Base-by-base conservation (phyloP, 192 early-diverging fungal species). In the Funneliformis geosporum region DNA sequence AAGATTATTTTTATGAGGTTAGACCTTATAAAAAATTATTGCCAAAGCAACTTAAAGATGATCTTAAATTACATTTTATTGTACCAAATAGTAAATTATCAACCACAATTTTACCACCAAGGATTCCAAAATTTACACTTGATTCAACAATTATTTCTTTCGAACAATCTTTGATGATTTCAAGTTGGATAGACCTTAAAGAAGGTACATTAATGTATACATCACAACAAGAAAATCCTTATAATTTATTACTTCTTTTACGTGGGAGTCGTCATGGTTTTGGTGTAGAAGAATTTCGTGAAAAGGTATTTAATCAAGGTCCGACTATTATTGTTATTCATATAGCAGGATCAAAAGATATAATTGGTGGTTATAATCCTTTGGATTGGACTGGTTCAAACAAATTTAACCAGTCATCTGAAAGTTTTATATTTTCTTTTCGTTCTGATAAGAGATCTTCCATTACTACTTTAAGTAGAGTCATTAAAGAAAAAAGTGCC, bases 121-220 rank as follows among this genome's bases (percentile, higher is more conserved):
- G 73, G 44, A 76, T 27, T 64, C 60, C 75, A 4, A 64, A 40
- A 40, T 43, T 38, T 62, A 62, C 5, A 14, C 40, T 76, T 40
- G 60, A 76, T 64, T 76, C 75, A 14, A 62, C 1, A 5, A 64
- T 44, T 10, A 61, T 76, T 64, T 27, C 28, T 40, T 8, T 18
- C 39, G 42, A 76, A 64, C 60, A 62, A 14, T 6, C 75, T 18
- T 60, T 60, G 16, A 14, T 76, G 8, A 62, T 76, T 65, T 39
- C 60, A 39, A 76, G 60, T 76, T 76, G 75, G 75, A 76, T 76
- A 64, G 73, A 60, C 59, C n/a, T 23, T 47, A 44, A 76, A 64
- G 42, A 44, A 42, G 60, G 64, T 65, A 12, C 40, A 42, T 28
- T 6, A 50, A 47, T 47, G 12, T 55, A 46, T 55, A 38, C 23